Conservation (phyloP, 148 eudicot species). For the Diospyros kaki region DNA sequence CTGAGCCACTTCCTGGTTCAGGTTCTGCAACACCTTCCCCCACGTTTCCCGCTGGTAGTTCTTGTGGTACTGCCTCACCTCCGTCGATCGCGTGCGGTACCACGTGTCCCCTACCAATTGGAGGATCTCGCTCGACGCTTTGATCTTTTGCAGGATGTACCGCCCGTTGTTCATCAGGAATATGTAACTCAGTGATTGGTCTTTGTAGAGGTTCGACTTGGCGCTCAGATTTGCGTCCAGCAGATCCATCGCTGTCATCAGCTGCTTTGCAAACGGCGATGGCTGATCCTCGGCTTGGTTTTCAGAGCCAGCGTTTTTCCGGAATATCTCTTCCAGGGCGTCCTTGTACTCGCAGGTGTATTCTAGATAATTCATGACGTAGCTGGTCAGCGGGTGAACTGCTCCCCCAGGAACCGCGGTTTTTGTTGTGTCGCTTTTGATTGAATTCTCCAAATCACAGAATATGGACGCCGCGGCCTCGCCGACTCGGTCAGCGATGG, state of each 20-base stretch:
- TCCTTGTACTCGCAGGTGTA: conserved; percentile 72
- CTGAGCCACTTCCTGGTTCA: conserved; percentile 64
- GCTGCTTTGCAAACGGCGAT: conserved; percentile 41
- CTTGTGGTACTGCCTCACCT: conserved; percentile 69
- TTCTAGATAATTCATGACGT: conserved; percentile 73
- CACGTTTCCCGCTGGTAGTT: conserved; percentile 83
- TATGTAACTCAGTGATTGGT: conserved; percentile 45
- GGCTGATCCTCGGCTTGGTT: neutral
- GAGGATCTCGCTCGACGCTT: conserved; percentile 59
- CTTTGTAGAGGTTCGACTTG: conserved; percentile 67
- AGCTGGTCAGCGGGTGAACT: conserved; percentile 80
- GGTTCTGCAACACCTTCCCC: conserved; percentile 47
- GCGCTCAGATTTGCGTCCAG: conserved; percentile 56
- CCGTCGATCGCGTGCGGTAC: conserved; percentile 54
- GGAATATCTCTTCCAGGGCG: conserved; percentile 54
- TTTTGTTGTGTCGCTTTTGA: conserved; percentile 51
- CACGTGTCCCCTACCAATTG: conserved; percentile 52
- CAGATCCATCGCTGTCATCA: conserved; percentile 38
- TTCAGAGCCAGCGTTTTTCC: conserved; percentile 17
- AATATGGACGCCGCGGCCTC: conserved; percentile 57
- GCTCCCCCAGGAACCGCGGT: conserved; percentile 73
- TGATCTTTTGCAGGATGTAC: conserved; percentile 72
- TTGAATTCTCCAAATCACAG: conserved; percentile 66
- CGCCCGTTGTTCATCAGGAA: conserved; percentile 86
- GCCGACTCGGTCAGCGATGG: conserved; percentile 40